Evolutionary conservation across 106 monocot genomes (phyloP).

Genomic region (Alisma plantagoaquatica): DNA sequence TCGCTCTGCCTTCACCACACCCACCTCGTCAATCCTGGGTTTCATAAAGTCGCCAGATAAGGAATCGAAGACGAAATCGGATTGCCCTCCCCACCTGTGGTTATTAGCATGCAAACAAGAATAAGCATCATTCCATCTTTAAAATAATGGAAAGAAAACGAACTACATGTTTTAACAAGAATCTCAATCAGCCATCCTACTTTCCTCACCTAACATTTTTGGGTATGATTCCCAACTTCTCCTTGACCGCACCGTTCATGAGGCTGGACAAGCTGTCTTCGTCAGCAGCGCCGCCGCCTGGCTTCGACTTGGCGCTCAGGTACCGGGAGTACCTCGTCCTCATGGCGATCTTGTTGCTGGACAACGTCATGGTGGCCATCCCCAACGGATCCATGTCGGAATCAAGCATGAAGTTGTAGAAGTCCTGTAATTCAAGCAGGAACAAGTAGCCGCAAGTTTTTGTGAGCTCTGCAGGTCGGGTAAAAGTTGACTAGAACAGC

Average conservation of each 20-base stretch:
- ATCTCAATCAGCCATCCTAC: neutral
- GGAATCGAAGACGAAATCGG: constrained; percentile 49
- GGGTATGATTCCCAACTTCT: constrained; percentile 80
- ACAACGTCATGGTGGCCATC: constrained; percentile 1
- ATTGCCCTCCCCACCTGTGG: constrained; percentile 76
- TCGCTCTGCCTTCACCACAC: too few relatives aligned
- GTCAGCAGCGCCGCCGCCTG: constrained; percentile 12
- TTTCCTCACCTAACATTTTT: constrained; percentile 53
- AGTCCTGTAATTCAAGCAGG: constrained; percentile 36
- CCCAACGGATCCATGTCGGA: constrained; percentile 15
- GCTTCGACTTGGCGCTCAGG: constrained; percentile 30
- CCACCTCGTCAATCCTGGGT: too few relatives aligned
- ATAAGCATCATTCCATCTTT: too few relatives aligned
- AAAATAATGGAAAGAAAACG: too few relatives aligned
- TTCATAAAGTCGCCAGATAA: too few relatives aligned
- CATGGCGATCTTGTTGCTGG: neutral
- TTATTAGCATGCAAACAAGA: too few relatives aligned
- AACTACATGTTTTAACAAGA: too few relatives aligned
- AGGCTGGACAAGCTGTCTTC: too few relatives aligned
- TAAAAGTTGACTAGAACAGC: too few relatives aligned
- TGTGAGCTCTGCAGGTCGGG: too few relatives aligned
- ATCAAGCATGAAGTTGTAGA: constrained; percentile 83
- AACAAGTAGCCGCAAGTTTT: neutral
- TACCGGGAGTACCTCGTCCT: constrained; percentile 47
- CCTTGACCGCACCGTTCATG: constrained; percentile 63